phyloP scores from a whole-genome alignment of 495 filamentous ascomycete genomes.

The Neurospora sublineolata region DNA sequence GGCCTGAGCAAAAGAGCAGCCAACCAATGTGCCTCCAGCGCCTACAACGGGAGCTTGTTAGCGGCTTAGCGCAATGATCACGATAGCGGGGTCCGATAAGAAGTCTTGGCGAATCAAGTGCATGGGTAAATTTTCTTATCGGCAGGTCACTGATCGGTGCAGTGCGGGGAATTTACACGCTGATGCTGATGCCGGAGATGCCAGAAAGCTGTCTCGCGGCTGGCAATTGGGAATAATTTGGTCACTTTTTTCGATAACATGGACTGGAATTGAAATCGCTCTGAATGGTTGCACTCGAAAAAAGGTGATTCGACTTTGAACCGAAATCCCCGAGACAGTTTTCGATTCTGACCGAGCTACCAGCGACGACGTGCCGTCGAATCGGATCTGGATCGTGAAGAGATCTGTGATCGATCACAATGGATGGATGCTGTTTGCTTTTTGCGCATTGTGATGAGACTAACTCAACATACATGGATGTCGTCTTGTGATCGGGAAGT shows the following conservation, averaged over 20 bases:
- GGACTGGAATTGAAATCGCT: background rate
- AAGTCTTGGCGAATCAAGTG: background rate
- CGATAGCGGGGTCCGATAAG: conserved; percentile 14
- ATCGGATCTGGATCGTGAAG: background rate
- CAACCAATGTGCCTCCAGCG: background rate
- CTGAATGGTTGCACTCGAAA: background rate
- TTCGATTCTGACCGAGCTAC: background rate
- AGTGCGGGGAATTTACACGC: background rate
- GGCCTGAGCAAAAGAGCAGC: background rate
- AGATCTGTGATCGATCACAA: background rate
- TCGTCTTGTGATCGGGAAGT: background rate
- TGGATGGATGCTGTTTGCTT: background rate
- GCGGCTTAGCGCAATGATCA: background rate
- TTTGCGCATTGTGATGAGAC: background rate
- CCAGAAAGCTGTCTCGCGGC: background rate
- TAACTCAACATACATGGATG: background rate
- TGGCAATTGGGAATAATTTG: background rate
- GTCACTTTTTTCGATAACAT: background rate
- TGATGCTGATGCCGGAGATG: background rate
- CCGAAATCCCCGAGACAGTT: background rate
- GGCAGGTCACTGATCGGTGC: background rate
- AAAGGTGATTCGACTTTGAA: background rate
- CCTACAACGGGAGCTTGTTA: background rate
- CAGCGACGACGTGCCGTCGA: background rate
- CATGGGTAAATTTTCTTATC: conserved; percentile 8